Conservation (phyloP, 2,329 filamentous ascomycete species). For the Endothia cerciana region DNA sequence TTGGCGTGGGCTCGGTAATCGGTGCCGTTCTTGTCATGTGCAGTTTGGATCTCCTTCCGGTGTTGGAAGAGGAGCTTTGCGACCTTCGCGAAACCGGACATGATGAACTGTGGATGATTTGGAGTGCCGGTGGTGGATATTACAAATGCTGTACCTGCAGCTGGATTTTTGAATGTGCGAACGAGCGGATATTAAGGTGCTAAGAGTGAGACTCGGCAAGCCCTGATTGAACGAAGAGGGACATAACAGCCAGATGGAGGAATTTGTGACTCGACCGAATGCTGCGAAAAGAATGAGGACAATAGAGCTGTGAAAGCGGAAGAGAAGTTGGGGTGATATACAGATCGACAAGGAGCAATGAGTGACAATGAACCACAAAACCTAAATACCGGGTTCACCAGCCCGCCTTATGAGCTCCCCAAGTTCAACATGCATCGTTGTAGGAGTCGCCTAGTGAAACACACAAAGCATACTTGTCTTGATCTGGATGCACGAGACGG, state of each 20-base stretch:
- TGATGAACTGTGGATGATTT: not conserved
- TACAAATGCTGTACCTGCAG: conserved; percentile 7
- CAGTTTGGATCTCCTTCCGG: conserved; percentile 18
- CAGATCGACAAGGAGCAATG: not conserved
- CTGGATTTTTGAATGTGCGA: not conserved
- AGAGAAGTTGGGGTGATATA: no score
- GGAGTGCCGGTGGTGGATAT: not conserved
- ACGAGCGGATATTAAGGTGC: not conserved
- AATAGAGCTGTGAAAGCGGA: not conserved
- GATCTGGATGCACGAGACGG: not conserved
- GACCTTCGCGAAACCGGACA: conserved; percentile 16
- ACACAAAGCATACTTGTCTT: not conserved
- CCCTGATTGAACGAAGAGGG: not conserved
- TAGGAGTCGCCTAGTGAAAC: conserved; percentile 6
- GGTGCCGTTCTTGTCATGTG: conserved; percentile 26
- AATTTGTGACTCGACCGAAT: conserved; percentile 1
- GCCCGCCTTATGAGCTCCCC: not conserved
- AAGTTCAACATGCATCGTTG: not conserved
- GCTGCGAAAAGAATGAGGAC: not conserved
- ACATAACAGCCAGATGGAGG: not conserved
- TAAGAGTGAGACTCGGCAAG: not conserved
- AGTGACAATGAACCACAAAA: not conserved
- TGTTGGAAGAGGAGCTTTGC: conserved; percentile 23
- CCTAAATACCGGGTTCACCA: not conserved
- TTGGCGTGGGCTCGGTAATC: conserved; percentile 26